Conservation (phyloP, 2,329 filamentous ascomycete genomes). For the Lasiodiplodia sp. region DNA sequence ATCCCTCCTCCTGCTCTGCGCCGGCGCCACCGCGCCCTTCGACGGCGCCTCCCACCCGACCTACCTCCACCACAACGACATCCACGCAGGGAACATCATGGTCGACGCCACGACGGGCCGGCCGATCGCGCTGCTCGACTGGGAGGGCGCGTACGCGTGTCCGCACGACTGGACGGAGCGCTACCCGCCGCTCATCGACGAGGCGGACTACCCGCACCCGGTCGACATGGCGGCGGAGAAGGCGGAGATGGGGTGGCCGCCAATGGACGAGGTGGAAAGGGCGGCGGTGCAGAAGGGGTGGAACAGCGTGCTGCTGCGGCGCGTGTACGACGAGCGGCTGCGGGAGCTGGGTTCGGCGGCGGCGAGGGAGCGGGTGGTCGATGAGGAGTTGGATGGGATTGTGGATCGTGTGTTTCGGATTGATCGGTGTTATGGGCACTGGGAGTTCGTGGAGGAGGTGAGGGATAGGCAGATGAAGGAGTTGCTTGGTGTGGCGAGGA, state of each 20-base stretch:
- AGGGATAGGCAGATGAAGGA: not conserved
- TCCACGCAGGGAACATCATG: conserved; percentile 21
- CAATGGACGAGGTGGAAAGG: not conserved
- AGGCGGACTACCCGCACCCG: not conserved
- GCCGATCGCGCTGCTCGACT: conserved; percentile 26
- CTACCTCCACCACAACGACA: conserved; percentile 26
- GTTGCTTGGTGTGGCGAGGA: not conserved
- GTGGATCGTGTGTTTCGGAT: not conserved
- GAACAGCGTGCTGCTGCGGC: not conserved
- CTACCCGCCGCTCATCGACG: not conserved
- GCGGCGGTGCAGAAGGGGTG: not conserved
- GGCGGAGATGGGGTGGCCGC: not conserved
- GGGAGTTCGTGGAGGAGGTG: not conserved
- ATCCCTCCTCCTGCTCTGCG: not conserved
- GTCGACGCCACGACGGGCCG: conserved; percentile 20
- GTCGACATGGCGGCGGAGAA: not conserved
- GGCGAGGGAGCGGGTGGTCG: not conserved
- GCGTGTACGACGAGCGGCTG: not conserved
- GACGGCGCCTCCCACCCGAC: too few species aligned
- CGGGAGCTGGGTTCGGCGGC: not conserved
- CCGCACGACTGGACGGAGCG: not conserved
- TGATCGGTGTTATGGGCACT: not conserved
- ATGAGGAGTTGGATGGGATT: not conserved
- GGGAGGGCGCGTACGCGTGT: conserved; percentile 20
- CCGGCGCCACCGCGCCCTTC: not conserved